Percentiles rank a stretch among this genome's conserved stretches.
These are phyloP conservation scores for Coniochaeta hoffmannii DNA, from an alignment of 2,329 filamentous ascomycete species.

Conservation along the genomic window DNA sequence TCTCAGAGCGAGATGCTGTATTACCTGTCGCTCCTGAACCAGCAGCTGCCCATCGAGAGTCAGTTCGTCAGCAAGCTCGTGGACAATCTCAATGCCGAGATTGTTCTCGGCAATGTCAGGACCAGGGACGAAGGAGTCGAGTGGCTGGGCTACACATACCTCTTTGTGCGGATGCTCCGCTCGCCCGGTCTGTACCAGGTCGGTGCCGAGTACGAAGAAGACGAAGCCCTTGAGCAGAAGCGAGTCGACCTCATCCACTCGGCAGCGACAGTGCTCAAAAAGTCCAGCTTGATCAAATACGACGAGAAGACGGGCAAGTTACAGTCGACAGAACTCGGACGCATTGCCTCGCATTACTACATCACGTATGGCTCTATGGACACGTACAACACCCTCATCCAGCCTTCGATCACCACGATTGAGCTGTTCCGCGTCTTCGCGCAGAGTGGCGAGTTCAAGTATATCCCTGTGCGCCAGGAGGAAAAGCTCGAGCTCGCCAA, in stretches of 20 bases:
- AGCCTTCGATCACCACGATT: slow-evolving; percentile 86
- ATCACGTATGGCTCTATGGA: slow-evolving; percentile 95
- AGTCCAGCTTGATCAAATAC: slow-evolving; percentile 85
- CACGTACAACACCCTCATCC: slow-evolving; percentile 92
- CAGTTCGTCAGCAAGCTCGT: slow-evolving; percentile 89
- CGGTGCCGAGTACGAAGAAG: slow-evolving; percentile 89
- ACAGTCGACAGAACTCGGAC: slow-evolving; percentile 86
- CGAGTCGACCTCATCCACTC: slow-evolving; percentile 97
- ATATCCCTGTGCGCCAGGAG: slow-evolving; percentile 94
- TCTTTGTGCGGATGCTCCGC: slow-evolving; percentile 95
- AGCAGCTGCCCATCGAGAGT: slow-evolving; percentile 95
- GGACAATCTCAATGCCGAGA: slow-evolving; percentile 92
- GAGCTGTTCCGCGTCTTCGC: slow-evolving; percentile 96
- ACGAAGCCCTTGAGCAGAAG: slow-evolving; percentile 87
- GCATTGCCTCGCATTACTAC: slow-evolving; percentile 97
- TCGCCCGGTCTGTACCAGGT: slow-evolving; percentile 94
- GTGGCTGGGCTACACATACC: slow-evolving; percentile 96
- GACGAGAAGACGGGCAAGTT: slow-evolving; percentile 87
- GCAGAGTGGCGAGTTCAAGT: slow-evolving; percentile 96
- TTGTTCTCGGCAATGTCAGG: slow-evolving; percentile 89
- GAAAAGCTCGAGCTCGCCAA: slow-evolving; percentile 96
- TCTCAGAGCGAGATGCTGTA: slow-evolving; percentile 94
- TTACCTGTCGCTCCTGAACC: slow-evolving; percentile 92
- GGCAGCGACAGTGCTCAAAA: slow-evolving; percentile 78
- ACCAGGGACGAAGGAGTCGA: slow-evolving; percentile 95